Conservation (phyloP, 257 asterid species). For the Penstemon eatonii region DNA sequence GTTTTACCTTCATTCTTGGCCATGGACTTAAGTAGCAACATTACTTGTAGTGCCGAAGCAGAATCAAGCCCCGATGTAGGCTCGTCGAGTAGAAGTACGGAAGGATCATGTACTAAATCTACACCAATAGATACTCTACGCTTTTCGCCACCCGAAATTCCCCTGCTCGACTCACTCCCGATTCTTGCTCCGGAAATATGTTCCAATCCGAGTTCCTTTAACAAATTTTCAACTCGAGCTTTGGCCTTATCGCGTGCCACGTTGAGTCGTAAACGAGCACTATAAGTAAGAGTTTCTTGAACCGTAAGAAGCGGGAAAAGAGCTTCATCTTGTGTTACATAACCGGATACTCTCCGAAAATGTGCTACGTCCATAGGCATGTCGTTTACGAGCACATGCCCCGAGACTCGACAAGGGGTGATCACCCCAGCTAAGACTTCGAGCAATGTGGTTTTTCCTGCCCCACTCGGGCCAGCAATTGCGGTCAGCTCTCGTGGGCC, state of each 20-base stretch:
- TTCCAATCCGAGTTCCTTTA: slow-evolving; percentile 64
- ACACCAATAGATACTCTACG: slow-evolving; percentile 75
- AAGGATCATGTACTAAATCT: slow-evolving; percentile 72
- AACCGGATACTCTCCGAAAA: slow-evolving; percentile 62
- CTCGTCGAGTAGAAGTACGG: slow-evolving; percentile 71
- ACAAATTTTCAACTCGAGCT: slow-evolving; percentile 37
- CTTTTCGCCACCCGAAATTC: slow-evolving; percentile 83
- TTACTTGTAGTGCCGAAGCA: slow-evolving; percentile 61
- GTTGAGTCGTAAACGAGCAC: slow-evolving; percentile 61
- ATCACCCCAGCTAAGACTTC: slow-evolving; percentile 58
- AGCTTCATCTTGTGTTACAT: slow-evolving; percentile 73
- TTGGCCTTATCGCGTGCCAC: slow-evolving; percentile 17
- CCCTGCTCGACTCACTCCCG: slow-evolving; percentile 53
- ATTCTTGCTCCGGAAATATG: slow-evolving; percentile 46
- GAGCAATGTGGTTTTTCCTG: slow-evolving; percentile 76
- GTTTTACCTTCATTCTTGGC: slow-evolving; percentile 60
- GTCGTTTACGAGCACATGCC: slow-evolving; percentile 54
- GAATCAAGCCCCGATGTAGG: slow-evolving; percentile 93
- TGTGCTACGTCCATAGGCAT: slow-evolving; percentile 40
- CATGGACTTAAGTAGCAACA: slow-evolving; percentile 56
- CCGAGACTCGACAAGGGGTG: slow-evolving; percentile 34
- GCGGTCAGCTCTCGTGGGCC: slow-evolving; percentile 69
- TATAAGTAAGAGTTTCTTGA: slow-evolving; percentile 61
- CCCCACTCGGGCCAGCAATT: slow-evolving; percentile 83
- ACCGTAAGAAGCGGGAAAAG: slow-evolving; percentile 78